Evolutionary conservation across 106 monocot species (phyloP), one percentile per base, ranked within the genome.

Genomic region (Xerophyta viscosa): DNA sequence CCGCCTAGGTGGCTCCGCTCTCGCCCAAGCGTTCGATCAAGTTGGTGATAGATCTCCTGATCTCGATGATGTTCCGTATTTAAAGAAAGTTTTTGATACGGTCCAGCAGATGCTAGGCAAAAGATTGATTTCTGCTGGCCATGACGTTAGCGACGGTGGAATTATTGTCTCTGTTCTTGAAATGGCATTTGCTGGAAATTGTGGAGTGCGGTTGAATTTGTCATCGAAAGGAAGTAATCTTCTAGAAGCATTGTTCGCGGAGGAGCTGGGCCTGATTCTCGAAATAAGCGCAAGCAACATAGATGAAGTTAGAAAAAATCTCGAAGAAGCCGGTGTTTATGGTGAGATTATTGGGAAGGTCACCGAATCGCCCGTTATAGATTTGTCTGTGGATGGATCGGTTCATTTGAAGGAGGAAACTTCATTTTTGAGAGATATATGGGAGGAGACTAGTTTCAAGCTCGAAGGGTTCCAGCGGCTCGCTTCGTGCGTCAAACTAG

Each of bases 111-210:
- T 96, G 52, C 74, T 96, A 22, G 27, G 54, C 23, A 62, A 84
- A 29, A 20, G 37, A 17, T 59, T 89, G 28, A 73, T 96, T 50
- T 96, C 89, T 57, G 78, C 89, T 24, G 89, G 96, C 21, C 96
- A 96, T 78, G 96, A 96, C 29, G 66, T 89, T 9, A 96, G 89
- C 42, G 96, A 96, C 69, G 96, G 96, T 47, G 96, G 96, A 7
- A 42, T 96, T 47, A 50, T 96, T 45, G 77, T 82, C 11, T 60
- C 53, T 42, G 23, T 82, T 36, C 73, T 96, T 46, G 96, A 89
- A 65, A 89, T 96, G 96, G 89, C 96, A 41, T 96, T 96, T 85
- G 77, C 88, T 53, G 96, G 96, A 2, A 89, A 96, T 61, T 89
- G 72, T 61, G 96, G 96, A 36, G 49, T 82, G 22, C 57, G 77